Base-by-base conservation (phyloP, 1,284 basidiomycete species). In the Bondarzewia mesenterica region DNA sequence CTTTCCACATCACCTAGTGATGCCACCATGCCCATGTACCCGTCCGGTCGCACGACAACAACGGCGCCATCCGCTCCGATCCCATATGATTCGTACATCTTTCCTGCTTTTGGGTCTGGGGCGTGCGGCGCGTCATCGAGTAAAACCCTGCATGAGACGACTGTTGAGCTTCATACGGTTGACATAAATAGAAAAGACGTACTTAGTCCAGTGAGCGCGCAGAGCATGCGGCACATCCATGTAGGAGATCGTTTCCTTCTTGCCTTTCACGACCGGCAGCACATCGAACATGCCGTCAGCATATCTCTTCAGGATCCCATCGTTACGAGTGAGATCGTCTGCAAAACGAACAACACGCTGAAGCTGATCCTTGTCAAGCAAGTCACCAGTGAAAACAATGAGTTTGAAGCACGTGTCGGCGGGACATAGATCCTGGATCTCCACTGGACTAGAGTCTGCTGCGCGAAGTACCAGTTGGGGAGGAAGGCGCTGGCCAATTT, bases 321-420 rank as follows among this genome's bases (percentile, higher is more conserved):
- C 32, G 10, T 35, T 35, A 35, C n/a, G 10, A 35, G n/a, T 8
- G 10, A 35, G n/a, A 35, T 8, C 32, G n/a, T 35, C 32, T 35
- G 32, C 10, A 35, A 35, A 8, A 35, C n/a, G 10, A n/a, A 35
- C 32, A 35, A 8, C 10, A n/a, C 8, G 10, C n/a, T 35, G 32
- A 35, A 35, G 32, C 32, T 35, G 32, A 8, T 35, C 32, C 8
- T 8, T 8, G n/a, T n/a, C 32, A n/a, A 35, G n/a, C 29, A 75
- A 62, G 50, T 80, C 67, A 5, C 88, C 87, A 0, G 74, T 66
- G 61, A 88, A 89, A 12, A 88, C 66, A 39, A 90, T 65, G 25
- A 89, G 47, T 57, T 87, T 84, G 72, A 86, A 89, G 14, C 81
- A 77, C 7, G 71, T 71, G 55, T 89, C 81, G 7, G 85, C 71